phyloP scores from a whole-genome alignment of 768 basidiomycete species.

The Tricholoma bakamatsutake region DNA sequence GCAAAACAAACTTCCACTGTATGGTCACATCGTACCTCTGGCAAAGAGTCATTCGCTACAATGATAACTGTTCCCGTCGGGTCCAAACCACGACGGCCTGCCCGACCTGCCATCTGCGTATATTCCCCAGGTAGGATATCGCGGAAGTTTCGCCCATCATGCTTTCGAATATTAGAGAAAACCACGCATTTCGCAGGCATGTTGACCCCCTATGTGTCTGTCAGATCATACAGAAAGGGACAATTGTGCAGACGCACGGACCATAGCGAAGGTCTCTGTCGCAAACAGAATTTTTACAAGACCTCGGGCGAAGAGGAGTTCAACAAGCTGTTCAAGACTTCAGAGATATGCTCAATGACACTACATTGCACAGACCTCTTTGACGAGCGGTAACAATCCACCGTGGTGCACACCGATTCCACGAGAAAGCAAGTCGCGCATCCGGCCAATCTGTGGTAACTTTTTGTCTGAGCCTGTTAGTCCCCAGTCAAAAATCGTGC shows the following conservation, averaged over 20 bases:
- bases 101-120: slow-evolving; percentile 98
- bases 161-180: slow-evolving; percentile 91
- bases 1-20: background rate
- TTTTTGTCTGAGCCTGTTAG: slow-evolving; percentile 79
- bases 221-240: background rate
- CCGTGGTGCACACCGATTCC: slow-evolving; percentile 99
- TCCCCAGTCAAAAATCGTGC: slow-evolving; percentile 5
- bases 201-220: slow-evolving; percentile 77
- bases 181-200: slow-evolving; percentile 99
- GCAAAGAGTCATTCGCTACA: slow-evolving; percentile 73
- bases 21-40: slow-evolving; percentile 54
- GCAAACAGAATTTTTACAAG: slow-evolving; percentile 96
- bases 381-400: slow-evolving; percentile 91
- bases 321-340: slow-evolving; percentile 64
- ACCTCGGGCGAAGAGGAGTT: slow-evolving; percentile 92
- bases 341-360: slow-evolving; percentile 3
- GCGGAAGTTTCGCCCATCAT: slow-evolving; percentile 90
- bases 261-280: slow-evolving; percentile 99
- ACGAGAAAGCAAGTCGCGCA: slow-evolving; percentile 82
- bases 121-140: slow-evolving; percentile 90
- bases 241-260: slow-evolving; percentile 25
- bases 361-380: slow-evolving; percentile 58
- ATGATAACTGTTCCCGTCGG: slow-evolving; percentile 95
- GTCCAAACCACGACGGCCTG: slow-evolving; percentile 93
- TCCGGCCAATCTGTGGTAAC: slow-evolving; percentile 87